These are phyloP conservation scores for Coemansia erecta DNA, from an alignment of 192 early-diverging fungal species.

Conservation along the genomic window DNA sequence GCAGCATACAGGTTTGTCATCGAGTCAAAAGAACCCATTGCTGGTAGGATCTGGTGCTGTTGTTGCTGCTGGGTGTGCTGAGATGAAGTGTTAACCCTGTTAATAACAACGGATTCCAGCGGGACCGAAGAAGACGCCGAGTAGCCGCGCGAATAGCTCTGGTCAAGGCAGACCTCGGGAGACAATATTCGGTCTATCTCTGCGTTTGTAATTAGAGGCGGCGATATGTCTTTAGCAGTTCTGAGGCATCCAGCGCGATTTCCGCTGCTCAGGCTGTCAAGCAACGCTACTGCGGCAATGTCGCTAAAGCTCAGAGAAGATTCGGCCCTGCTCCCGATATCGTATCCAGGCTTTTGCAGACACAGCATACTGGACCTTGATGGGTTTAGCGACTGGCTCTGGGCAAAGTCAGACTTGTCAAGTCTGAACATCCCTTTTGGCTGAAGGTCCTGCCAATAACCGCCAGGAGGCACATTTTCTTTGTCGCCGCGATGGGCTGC, in stretches of 20 bases:
- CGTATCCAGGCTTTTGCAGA: constrained; percentile 3
- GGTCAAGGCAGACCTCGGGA: not conserved
- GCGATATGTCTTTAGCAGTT: not conserved
- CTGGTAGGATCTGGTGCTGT: too few relatives aligned
- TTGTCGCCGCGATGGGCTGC: constrained; percentile 12
- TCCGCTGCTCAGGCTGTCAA: constrained; percentile 38
- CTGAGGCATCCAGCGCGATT: not conserved
- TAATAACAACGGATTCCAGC: not conserved
- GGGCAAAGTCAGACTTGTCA: not conserved
- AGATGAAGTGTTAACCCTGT: too few relatives aligned
- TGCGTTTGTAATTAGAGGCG: constrained; percentile 9
- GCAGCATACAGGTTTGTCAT: not conserved
- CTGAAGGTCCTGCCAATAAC: constrained; percentile 1
- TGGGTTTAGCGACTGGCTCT: not conserved
- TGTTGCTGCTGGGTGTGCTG: too few relatives aligned
- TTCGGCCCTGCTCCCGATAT: constrained; percentile 7
- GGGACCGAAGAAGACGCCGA: too few relatives aligned
- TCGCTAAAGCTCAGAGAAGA: constrained; percentile 24
- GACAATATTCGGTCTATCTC: constrained; percentile 10
- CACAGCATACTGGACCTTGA: not conserved
- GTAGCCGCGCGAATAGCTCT: not conserved
- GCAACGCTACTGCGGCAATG: constrained; percentile 47
- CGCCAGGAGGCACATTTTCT: constrained; percentile 15
- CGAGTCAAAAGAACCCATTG: constrained; percentile 1
- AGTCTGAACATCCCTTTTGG: constrained; percentile 7